Evolutionary conservation across 2,329 filamentous ascomycete genomes (phyloP), one percentile per base, ranked within the genome.

Genomic region (Bertia moriformis): DNA sequence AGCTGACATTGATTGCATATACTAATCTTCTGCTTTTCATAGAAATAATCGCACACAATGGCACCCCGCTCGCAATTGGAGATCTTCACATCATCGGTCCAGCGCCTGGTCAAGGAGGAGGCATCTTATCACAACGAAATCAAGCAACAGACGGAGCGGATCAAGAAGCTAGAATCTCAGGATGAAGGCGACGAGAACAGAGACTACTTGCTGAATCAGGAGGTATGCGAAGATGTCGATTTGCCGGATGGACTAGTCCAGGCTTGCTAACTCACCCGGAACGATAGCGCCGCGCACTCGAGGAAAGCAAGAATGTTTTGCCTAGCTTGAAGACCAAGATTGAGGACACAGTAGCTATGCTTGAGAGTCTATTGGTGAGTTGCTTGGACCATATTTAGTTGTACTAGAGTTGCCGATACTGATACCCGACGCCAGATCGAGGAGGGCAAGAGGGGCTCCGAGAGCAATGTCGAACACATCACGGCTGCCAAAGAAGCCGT

Each of bases 241-340:
- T n/a, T n/a, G n/a, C n/a, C n/a, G n/a, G n/a, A n/a, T n/a, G n/a
- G n/a, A n/a, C n/a, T n/a, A n/a, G n/a, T n/a, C n/a, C n/a, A n/a
- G n/a, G n/a, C n/a, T n/a, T n/a, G n/a, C n/a, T n/a, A n/a, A n/a
- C n/a, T n/a, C n/a, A n/a, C n/a, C n/a, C n/a, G n/a, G n/a, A 29
- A 10, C 10, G 10, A 18, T 18, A 35, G 32, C 32, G 10, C 32
- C 15, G 10, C 7, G 88, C 83, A 17, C 65, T 87, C n/a, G 77
- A 87, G 46, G 84, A 98, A 62, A 96, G 91, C 5, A 82, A 82
- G 55, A 82, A 78, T 41, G 75, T 96, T 19, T 82, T 96, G 49
- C 79, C 69, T 2, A 74, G 74, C 2, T 61, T 96, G 46, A 72
- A 71, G 49, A 57, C 73, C 51, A 80, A 84, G 51, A 86, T 95